Evolutionary conservation across 1,284 basidiomycete species (phyloP).

Genomic region (Fomitopsis palustris): DNA sequence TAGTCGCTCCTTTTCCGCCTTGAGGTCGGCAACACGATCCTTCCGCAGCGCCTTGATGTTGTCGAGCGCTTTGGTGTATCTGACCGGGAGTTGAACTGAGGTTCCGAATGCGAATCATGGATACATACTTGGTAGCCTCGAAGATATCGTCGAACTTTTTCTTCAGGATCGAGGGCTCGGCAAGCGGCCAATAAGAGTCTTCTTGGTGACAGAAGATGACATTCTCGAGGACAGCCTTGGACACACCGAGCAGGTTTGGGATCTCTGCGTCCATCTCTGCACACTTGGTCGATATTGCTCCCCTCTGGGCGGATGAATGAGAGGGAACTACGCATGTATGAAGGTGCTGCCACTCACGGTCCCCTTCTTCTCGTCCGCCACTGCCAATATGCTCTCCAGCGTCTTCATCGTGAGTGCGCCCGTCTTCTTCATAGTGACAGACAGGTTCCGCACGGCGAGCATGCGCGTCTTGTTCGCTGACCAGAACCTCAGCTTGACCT

Average conservation of each 20-base stretch:
- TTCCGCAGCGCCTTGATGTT: slow-evolving; percentile 89
- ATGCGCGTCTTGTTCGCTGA: slow-evolving; percentile 87
- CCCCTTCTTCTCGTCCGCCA: slow-evolving; percentile 69
- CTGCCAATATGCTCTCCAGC: slow-evolving; percentile 85
- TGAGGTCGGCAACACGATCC: slow-evolving; percentile 87
- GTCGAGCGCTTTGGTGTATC: slow-evolving; percentile 96
- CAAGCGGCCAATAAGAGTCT: slow-evolving; percentile 97
- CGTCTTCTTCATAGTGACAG: slow-evolving; percentile 91
- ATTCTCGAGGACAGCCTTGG: slow-evolving; percentile 95
- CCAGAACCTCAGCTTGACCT: slow-evolving; percentile 92
- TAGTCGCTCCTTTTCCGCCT: slow-evolving; percentile 89
- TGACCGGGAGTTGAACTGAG: slow-evolving; percentile 27
- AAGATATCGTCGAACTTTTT: slow-evolving; percentile 99
- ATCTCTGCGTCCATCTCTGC: slow-evolving; percentile 96
- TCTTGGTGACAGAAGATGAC: slow-evolving; percentile 99
- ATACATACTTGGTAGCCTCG: slow-evolving; percentile 85
- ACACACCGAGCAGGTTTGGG: slow-evolving; percentile 90
- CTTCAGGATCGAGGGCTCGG: slow-evolving; percentile 89
- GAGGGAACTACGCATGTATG: too few relatives aligned
- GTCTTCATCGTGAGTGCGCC: slow-evolving; percentile 94
- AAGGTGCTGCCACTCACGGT: slow-evolving; percentile 53
- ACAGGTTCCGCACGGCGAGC: slow-evolving; percentile 91
- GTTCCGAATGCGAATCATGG: slow-evolving; percentile 1
- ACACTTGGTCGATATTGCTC: slow-evolving; percentile 91
- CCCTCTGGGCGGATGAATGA: slow-evolving; percentile 50